Evolutionary conservation across 1,139 yeast species (phyloP).

Genomic region (Geotrichum aggregatum): DNA sequence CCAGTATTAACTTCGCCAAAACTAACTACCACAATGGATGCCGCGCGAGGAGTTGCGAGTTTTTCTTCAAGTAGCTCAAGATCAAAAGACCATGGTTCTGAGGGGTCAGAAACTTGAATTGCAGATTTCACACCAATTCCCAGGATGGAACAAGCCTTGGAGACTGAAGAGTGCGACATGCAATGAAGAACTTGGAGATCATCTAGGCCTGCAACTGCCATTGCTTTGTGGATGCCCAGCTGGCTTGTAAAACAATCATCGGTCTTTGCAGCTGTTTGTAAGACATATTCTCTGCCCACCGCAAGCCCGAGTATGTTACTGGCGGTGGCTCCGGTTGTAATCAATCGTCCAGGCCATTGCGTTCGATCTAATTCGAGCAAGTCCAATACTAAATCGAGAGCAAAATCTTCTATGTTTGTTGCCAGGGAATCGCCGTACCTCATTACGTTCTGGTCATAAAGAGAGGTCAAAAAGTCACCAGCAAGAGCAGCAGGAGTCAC

Average conservation of each 20-base stretch:
- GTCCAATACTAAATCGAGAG: constrained; percentile 27
- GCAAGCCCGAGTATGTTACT: constrained; percentile 31
- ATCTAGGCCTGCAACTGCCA: constrained; percentile 23
- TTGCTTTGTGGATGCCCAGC: constrained; percentile 21
- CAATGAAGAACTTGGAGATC: constrained; percentile 28
- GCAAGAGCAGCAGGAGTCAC: constrained; percentile 33
- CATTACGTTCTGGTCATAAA: constrained; percentile 28
- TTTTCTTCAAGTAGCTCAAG: constrained; percentile 23
- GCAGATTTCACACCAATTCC: constrained; percentile 30
- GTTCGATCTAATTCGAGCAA: constrained; percentile 25
- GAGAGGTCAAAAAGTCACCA: constrained; percentile 30
- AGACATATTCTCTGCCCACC: constrained; percentile 28
- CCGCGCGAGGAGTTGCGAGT: constrained; percentile 18
- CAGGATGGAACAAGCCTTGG: constrained; percentile 30
- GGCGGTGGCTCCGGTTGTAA: constrained; percentile 34
- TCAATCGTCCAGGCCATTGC: constrained; percentile 26
- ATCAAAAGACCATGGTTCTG: constrained; percentile 29
- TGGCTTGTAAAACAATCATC: constrained; percentile 6
- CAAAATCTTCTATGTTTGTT: constrained; percentile 27
- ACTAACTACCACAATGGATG: constrained; percentile 28
- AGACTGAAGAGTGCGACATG: constrained; percentile 29
- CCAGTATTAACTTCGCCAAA: constrained; percentile 35
- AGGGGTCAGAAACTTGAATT: constrained; percentile 20
- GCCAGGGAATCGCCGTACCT: constrained; percentile 28
- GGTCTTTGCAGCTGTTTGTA: constrained; percentile 7